Percentiles rank a stretch among this genome's conserved stretches.
Evolutionary conservation across 345 rosid species (phyloP).

Genomic region (Eucalyptus virginea): DNA sequence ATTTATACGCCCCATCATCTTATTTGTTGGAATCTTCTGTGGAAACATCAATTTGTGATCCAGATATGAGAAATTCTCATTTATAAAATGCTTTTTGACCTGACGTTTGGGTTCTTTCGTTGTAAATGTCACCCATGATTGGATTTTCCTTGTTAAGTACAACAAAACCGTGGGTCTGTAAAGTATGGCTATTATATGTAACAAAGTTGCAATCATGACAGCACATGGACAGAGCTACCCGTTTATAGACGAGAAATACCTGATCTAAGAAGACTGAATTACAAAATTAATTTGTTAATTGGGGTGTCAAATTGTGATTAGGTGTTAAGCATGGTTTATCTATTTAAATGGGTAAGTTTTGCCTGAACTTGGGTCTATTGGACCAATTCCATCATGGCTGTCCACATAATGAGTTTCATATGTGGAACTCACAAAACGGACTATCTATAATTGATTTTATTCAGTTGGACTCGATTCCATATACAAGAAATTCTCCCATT

Average conservation of each 20-base stretch:
- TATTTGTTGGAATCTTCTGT: not conserved
- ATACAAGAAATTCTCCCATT: no score
- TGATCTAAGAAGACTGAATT: not conserved
- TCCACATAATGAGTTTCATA: no score
- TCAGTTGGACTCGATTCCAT: accelerated
- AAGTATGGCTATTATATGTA: not conserved
- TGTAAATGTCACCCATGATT: not conserved
- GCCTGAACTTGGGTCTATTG: accelerated
- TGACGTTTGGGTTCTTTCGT: not conserved
- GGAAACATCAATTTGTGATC: not conserved
- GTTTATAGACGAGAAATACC: not conserved
- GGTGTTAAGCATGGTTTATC: not conserved
- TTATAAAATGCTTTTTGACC: not conserved
- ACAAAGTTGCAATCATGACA: not conserved
- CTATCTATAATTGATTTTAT: no score
- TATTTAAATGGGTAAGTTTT: not conserved
- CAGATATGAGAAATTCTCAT: not conserved
- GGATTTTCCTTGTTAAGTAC: not conserved
- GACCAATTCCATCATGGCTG: not conserved
- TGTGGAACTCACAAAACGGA: no score
- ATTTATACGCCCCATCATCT: not conserved
- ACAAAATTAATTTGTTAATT: not conserved
- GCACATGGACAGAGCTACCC: not conserved
- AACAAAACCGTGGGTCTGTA: not conserved
- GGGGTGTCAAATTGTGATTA: not conserved